Percentiles rank a stretch among this genome's conserved stretches.
Conservation (phyloP, 2,329 filamentous ascomycete species). For the Microcera coccophila region DNA sequence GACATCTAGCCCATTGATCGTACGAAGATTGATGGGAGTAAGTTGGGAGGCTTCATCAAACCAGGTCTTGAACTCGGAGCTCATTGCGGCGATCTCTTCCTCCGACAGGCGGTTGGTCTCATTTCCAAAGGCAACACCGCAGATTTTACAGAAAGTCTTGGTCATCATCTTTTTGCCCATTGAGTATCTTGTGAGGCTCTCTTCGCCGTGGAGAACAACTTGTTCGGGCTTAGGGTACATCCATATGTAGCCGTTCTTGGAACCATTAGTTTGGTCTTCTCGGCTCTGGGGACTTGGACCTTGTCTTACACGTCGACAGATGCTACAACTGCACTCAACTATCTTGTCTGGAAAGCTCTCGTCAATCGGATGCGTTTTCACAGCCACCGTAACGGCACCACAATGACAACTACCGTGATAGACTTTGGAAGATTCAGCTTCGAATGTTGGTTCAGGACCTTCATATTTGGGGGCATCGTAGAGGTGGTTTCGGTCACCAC, state of each 20-base stretch:
- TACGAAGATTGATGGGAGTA: background rate
- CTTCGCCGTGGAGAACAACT: constrained; percentile 38
- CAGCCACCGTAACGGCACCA: constrained; percentile 43
- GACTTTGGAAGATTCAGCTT: constrained; percentile 35
- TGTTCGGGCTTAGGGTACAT: constrained; percentile 39
- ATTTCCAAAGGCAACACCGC: constrained; percentile 43
- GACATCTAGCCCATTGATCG: background rate
- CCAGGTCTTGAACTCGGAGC: constrained; percentile 4
- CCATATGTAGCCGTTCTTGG: constrained; percentile 43
- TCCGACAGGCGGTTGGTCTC: constrained; percentile 26
- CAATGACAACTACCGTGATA: constrained; percentile 54
- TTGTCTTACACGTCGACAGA: constrained; percentile 43
- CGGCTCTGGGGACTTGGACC: background rate
- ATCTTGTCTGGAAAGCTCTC: constrained; percentile 30
- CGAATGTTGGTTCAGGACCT: constrained; percentile 38
- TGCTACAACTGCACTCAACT: constrained; percentile 50
- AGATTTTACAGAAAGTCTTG: constrained; percentile 48
- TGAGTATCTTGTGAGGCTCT: constrained; percentile 38
- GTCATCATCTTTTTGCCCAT: constrained; percentile 30
- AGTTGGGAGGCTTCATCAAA: background rate
- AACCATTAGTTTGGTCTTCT: background rate
- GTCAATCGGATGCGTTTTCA: constrained; percentile 42
- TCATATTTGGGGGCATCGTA: constrained; percentile 37
- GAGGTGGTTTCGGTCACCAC: constrained; percentile 26
- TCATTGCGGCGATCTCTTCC: constrained; percentile 34